These are phyloP conservation scores for Pythium periplocum DNA, from an alignment of 352 stramenopile species.

Conservation along the genomic window DNA sequence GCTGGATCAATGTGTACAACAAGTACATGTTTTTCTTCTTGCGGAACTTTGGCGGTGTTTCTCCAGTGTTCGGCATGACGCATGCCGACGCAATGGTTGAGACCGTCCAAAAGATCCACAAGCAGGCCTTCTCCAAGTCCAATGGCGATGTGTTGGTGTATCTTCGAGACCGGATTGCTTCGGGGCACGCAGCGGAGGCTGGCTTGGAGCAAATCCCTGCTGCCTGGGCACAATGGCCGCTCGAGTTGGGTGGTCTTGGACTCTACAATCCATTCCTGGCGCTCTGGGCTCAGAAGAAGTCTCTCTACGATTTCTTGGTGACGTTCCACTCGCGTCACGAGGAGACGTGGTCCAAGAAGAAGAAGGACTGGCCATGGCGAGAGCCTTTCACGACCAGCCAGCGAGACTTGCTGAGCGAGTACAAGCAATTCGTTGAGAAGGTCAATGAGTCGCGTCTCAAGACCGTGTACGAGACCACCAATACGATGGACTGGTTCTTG, in stretches of 20 bases:
- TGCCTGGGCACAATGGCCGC: constrained; percentile 32
- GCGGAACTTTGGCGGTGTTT: constrained; percentile 35
- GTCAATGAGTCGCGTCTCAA: constrained; percentile 16
- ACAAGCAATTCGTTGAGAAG: constrained; percentile 24
- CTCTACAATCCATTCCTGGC: constrained; percentile 43
- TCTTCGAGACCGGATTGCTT: constrained; percentile 9
- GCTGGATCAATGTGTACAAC: constrained; percentile 58
- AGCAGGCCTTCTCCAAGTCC: constrained; percentile 21
- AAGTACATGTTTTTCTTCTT: constrained; percentile 58
- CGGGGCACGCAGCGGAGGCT: constrained; percentile 2
- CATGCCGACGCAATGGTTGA: constrained; percentile 1
- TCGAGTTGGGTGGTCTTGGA: constrained; percentile 34
- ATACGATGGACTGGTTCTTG: background rate
- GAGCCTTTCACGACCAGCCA: constrained; percentile 28
- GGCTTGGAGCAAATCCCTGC: constrained; percentile 14
- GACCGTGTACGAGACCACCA: constrained; percentile 5
- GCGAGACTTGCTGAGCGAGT: constrained; percentile 18
- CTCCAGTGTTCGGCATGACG: constrained; percentile 7
- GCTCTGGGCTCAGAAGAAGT: constrained; percentile 24
- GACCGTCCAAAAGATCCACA: constrained; percentile 22
- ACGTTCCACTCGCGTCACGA: constrained; percentile 16
- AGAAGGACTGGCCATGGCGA: constrained; percentile 32
- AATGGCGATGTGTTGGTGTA: constrained; percentile 29
- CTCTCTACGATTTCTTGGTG: constrained; percentile 22
- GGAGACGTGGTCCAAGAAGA: constrained; percentile 25